Conservation (phyloP, 345 rosid genomes). For the Eucalyptus grandis region DNA sequence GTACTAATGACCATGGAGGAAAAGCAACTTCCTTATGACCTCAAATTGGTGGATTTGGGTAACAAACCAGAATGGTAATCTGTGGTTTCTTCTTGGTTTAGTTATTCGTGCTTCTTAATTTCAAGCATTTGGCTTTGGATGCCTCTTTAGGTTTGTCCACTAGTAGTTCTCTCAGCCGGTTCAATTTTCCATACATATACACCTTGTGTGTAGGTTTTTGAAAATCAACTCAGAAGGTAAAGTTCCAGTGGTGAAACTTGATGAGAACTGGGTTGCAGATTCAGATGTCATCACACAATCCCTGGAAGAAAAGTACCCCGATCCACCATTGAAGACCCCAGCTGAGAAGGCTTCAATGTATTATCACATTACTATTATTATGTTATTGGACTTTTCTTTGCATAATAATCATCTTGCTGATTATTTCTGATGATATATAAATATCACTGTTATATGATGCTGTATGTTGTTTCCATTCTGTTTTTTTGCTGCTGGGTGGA, state of each 20-base stretch:
- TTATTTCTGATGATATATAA: neutral
- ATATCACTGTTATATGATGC: neutral
- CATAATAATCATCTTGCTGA: neutral
- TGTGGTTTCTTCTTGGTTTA: neutral
- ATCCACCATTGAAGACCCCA: slow-evolving; percentile 71
- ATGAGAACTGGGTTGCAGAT: slow-evolving; percentile 90
- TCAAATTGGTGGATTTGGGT: slow-evolving; percentile 72
- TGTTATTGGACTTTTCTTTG: neutral
- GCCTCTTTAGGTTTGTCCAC: neutral
- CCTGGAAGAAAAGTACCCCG: slow-evolving; percentile 79
- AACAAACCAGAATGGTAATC: slow-evolving; percentile 91
- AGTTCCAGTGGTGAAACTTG: slow-evolving; percentile 78
- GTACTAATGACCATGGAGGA: slow-evolving; percentile 85
- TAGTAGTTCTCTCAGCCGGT: neutral
- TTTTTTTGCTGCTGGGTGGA: neutral
- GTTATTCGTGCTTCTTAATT: neutral
- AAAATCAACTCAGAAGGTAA: slow-evolving; percentile 78
- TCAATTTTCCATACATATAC: neutral
- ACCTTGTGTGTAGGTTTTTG: slow-evolving; percentile 48
- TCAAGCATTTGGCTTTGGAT: neutral
- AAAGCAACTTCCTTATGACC: slow-evolving; percentile 74
- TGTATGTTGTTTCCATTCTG: neutral
- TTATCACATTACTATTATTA: neutral
- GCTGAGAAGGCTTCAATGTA: slow-evolving; percentile 86
- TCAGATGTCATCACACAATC: slow-evolving; percentile 81